phyloP scores from a whole-genome alignment of 2,329 filamentous ascomycete species.

The Malbranchea cinnamomea region DNA sequence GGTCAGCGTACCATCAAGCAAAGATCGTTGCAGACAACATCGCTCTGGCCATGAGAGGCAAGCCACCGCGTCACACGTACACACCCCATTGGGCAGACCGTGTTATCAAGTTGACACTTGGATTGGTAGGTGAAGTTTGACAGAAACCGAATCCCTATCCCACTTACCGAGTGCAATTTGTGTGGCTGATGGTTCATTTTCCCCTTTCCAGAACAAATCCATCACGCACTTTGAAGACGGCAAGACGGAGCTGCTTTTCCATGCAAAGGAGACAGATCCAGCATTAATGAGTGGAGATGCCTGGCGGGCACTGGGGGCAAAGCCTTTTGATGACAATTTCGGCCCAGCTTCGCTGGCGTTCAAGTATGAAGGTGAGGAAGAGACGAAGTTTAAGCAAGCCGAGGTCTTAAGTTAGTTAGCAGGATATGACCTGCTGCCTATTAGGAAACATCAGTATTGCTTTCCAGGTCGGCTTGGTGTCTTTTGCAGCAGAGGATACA shows the following conservation, averaged over 20 bases:
- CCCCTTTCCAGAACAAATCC: conserved; percentile 28
- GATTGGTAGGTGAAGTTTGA: conserved; percentile 34
- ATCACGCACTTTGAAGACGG: conserved; percentile 32
- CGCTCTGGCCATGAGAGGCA: conserved; percentile 30
- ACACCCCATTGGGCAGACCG: conserved; percentile 33
- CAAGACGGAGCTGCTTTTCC: conserved; percentile 30
- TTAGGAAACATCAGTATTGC: no score
- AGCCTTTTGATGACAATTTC: conserved; percentile 30
- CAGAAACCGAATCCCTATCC: no score
- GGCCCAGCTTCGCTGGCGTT: no score
- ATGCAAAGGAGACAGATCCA: conserved; percentile 26
- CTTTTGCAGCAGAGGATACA: no score
- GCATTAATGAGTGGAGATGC: conserved; percentile 30
- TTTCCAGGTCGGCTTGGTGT: no score
- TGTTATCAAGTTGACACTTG: conserved; percentile 40
- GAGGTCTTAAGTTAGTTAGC: no score
- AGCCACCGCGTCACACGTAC: conserved; percentile 26
- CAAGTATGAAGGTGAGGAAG: no score
- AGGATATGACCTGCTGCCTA: no score
- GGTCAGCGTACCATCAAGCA: conserved; percentile 41
- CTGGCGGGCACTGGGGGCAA: conserved; percentile 32
- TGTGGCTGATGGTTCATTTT: conserved; percentile 11
- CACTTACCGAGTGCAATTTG: background rate
- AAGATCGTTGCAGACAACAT: conserved; percentile 41
- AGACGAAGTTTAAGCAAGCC: no score